phyloP scores from a whole-genome alignment of 164 flowering plant species.

The Tetrastigma voinierianum region DNA sequence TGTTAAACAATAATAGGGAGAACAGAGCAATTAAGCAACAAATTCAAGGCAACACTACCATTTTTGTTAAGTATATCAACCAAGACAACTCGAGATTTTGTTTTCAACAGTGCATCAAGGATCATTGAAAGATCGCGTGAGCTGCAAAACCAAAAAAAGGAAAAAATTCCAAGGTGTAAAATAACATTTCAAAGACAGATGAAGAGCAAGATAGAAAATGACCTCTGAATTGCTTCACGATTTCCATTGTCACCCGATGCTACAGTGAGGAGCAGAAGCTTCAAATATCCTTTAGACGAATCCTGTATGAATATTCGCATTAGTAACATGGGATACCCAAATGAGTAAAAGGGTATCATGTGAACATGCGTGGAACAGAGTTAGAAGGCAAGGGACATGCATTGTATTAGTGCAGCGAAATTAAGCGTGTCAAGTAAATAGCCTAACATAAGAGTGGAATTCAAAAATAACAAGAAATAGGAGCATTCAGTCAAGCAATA shows the following conservation, averaged over 20 bases:
- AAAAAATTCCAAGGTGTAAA: not conserved
- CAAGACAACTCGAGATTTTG: conserved; percentile 78
- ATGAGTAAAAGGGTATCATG: not conserved
- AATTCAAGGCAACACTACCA: conserved; percentile 43
- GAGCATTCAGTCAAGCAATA: too few species aligned
- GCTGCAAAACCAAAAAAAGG: conserved; percentile 42
- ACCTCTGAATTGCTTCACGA: conserved; percentile 92
- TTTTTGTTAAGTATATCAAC: conserved; percentile 83
- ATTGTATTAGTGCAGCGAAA: not conserved
- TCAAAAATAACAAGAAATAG: too few species aligned
- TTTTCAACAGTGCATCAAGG: conserved; percentile 92
- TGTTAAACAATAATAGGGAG: not conserved
- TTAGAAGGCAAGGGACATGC: not conserved
- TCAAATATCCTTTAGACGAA: conserved; percentile 86
- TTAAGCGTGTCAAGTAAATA: not conserved
- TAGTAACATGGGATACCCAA: not conserved
- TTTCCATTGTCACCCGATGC: conserved; percentile 74
- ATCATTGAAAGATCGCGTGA: conserved; percentile 93
- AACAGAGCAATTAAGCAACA: not conserved
- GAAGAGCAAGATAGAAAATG: conserved; percentile 10
- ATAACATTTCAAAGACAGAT: not conserved
- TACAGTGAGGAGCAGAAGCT: conserved; percentile 88
- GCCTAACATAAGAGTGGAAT: too few species aligned
- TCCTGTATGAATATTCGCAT: conserved; percentile 48
- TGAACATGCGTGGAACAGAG: too few species aligned